phyloP scores from a whole-genome alignment of 352 stramenopile species.

The Pilasporangium apinafurcum region DNA sequence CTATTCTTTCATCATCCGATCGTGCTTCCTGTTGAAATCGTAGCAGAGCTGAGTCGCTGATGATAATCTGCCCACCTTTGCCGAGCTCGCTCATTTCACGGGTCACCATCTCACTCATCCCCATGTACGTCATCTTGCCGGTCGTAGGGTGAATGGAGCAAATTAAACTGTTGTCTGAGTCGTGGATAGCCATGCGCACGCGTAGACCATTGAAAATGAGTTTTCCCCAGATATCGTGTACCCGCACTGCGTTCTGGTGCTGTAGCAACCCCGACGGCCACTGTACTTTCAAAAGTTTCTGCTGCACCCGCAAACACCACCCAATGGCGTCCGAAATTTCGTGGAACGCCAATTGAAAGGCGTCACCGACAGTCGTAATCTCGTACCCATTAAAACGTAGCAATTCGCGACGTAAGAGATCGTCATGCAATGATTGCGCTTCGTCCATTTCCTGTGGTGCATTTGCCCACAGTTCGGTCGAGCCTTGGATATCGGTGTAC shows the following conservation, averaged over 20 bases:
- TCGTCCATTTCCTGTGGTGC: conserved; percentile 44
- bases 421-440: conserved; percentile 68
- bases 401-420: conserved; percentile 51
- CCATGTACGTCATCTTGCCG: conserved; percentile 73
- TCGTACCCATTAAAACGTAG: conserved; percentile 63
- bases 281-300: conserved; percentile 47
- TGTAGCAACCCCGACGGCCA: conserved; percentile 51
- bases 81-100: conserved; percentile 63
- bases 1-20: conserved; percentile 22
- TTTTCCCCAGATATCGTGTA: conserved; percentile 50
- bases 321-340: conserved; percentile 50
- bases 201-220: conserved; percentile 64
- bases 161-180: conserved; percentile 54
- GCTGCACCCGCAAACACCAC: conserved; percentile 60
- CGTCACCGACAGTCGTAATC: conserved; percentile 71
- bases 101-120: conserved; percentile 57
- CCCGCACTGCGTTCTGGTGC: conserved; percentile 23
- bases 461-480: conserved; percentile 55
- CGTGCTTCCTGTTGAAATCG: too few species aligned
- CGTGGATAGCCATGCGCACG: conserved; percentile 77
- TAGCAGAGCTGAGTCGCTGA: conserved; percentile 42
- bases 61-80: conserved; percentile 60
- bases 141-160: conserved; percentile 65
- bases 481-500: conserved; percentile 80
- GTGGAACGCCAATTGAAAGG: conserved; percentile 80